Base-by-base conservation (phyloP, 495 filamentous ascomycete species). In the Podospora anserina region DNA sequence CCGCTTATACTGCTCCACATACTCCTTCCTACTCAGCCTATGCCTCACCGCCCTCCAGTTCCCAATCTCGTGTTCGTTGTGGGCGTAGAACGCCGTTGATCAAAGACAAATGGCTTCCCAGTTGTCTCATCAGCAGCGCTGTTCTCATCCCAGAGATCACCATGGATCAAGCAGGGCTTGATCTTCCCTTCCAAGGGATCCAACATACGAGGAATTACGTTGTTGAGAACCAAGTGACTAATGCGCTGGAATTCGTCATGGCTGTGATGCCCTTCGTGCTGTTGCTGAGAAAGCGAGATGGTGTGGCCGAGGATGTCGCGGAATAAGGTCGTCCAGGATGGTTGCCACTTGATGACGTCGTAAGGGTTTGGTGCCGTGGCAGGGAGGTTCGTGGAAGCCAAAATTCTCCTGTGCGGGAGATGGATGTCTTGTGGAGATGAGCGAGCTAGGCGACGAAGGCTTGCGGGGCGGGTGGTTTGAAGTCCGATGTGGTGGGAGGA, bases 381-480 rank as follows among this genome's bases (percentile, higher is more conserved):
- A 84, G 44, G 39, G 78, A 74, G 34, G 78, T 76, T 80, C 66
- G 58, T 83, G 81, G 68, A 87, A 87, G 0, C 85, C 85, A 68
- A 84, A 88, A 67, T 81, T 81, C 20, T 0, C 80, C 81, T 16
- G 74, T 82, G 2, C 83, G 85, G 5, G 84, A 85, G 7, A 18
- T 66, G 27, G 74, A 49, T 49, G 39, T 49, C 15, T 49, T 49
- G 39, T 49, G 39, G 13, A 49, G 39, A 16, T 49, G 9, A 16
- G 39, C 39, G 9, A 49, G 39, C 11, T 49, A 0, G 5, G 15
- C 7, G 15, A 49, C 39, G 39, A 49, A 49, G 7, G 39, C 39
- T 3, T 11, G 9, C 39, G 9, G 11, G 7, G 39, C 15, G 2
- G 39, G 39, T 23, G 7, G 39, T 0, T 13, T 49, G 39, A 49